phyloP scores from a whole-genome alignment of 768 basidiomycete species.

The Kwoniella heveanensis region DNA sequence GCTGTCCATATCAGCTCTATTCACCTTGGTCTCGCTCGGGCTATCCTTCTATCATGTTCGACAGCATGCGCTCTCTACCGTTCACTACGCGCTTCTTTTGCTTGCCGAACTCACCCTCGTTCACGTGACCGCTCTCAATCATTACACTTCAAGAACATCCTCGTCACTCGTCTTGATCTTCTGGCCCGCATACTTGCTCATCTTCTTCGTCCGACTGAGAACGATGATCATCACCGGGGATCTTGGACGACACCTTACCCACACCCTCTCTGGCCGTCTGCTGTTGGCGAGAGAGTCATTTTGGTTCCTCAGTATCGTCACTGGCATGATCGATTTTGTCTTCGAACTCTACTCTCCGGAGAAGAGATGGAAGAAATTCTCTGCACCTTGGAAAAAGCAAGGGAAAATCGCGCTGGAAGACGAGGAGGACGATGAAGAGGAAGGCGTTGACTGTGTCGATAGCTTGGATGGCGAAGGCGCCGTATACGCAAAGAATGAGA shows the following conservation, averaged over 20 bases:
- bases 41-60: slow-evolving; percentile 55
- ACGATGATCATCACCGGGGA: slow-evolving; percentile 58
- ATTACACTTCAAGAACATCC: slow-evolving; percentile 69
- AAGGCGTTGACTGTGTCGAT: slow-evolving; percentile 41
- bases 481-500: slow-evolving; percentile 38
- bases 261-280: slow-evolving; percentile 28
- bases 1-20: slow-evolving; percentile 32
- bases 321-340: slow-evolving; percentile 53
- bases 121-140: slow-evolving; percentile 67
- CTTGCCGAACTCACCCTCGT: slow-evolving; percentile 61
- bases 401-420: slow-evolving; percentile 50
- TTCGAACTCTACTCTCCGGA: slow-evolving; percentile 44
- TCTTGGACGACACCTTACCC: slow-evolving; percentile 46
- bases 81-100: slow-evolving; percentile 64
- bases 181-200: slow-evolving; percentile 70
- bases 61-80: slow-evolving; percentile 60
- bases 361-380: slow-evolving; percentile 41
- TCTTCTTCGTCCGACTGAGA: slow-evolving; percentile 64
- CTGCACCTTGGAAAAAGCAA: slow-evolving; percentile 25
- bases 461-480: slow-evolving; percentile 28
- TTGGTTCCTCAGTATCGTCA: slow-evolving; percentile 44
- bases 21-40: slow-evolving; percentile 62
- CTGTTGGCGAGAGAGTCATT: slow-evolving; percentile 38
- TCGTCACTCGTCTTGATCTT: slow-evolving; percentile 75
- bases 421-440: slow-evolving; percentile 50